A percentile compares a stretch with the other conserved stretches of the same genome.
Evolutionary conservation across 73 alveolate species (phyloP).

Genomic region (Paramecium caudatum): DNA sequence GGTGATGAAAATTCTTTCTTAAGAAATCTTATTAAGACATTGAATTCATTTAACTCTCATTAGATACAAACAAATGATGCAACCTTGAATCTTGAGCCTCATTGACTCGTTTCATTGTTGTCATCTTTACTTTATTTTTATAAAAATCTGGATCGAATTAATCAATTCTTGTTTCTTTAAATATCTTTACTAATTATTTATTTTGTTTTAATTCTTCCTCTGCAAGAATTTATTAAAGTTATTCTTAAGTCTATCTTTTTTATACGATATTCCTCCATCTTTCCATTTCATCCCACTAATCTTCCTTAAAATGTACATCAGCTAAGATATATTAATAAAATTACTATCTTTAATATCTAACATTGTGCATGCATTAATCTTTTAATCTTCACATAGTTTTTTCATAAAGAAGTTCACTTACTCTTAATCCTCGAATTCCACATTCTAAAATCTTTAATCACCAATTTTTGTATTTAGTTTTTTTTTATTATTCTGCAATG

Average conservation of each 20-base stretch:
- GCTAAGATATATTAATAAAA: not conserved
- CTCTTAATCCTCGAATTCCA: slow-evolving; percentile 50
- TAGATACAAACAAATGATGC: not conserved
- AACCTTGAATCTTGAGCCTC: slow-evolving; percentile 34
- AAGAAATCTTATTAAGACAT: not conserved
- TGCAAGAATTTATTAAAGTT: not conserved
- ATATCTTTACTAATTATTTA: slow-evolving; percentile 36
- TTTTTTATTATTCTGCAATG: not conserved
- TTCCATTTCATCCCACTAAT: slow-evolving; percentile 49
- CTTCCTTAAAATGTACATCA: not conserved
- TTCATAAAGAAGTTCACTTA: slow-evolving; percentile 58
- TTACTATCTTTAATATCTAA: slow-evolving; percentile 32
- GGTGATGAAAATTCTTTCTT: slow-evolving; percentile 2
- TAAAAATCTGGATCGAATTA: slow-evolving; percentile 63
- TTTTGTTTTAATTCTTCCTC: slow-evolving; percentile 53
- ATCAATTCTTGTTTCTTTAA: slow-evolving; percentile 67
- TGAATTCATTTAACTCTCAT: not conserved
- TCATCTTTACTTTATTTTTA: slow-evolving; percentile 55
- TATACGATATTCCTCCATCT: slow-evolving; percentile 50
- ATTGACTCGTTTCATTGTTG: slow-evolving; percentile 67
- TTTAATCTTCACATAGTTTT: slow-evolving; percentile 42
- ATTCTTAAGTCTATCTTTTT: slow-evolving; percentile 50
- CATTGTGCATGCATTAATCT: slow-evolving; percentile 28
- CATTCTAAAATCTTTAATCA: not conserved
- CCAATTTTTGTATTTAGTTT: not conserved